Evolutionary conservation across 768 basidiomycete species (phyloP), one percentile per base, ranked within the genome.

Genomic region (Macrolepiota albuminosa): DNA sequence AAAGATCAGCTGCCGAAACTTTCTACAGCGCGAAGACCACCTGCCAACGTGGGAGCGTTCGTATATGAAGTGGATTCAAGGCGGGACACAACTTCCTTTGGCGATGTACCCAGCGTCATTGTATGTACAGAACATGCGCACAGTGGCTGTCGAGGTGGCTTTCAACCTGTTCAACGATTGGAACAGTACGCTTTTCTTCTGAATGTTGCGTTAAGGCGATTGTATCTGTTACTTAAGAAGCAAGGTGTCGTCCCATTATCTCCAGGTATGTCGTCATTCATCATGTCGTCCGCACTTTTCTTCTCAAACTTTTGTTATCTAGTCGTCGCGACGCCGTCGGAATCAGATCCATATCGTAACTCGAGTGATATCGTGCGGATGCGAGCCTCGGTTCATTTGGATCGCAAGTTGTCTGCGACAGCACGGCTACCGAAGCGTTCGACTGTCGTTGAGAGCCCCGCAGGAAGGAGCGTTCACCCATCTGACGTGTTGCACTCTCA

Each of bases 161-260:
- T 98, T 74, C 90, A 92, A 69, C 81, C 91, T 18, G 97, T 97
- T 16, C 93, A 95, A 61, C 81, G 96, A 58, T 75, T 99, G 63
- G 97, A 99, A 77, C 97, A 99, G 70, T 99, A 97, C 72, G 93
- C 97, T 2, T 99, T 95, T 79, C 75, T 99, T 58, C 78, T 99
- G 55, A 98, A 98, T 69, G 97, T 98, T 26, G 97, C 96, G 21
- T 78, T 99, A 57, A 81, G 95, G 64, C 83, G 96, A 68, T 78
- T 99, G 56, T 98, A 95, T 73, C 82, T 92, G 34, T 81, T 91
- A 40, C 75, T 93, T 68, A 91, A 90, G 78, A 90, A 91, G 74
- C 86, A 91, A 67, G 95, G 95, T 11, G 91, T 94, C 40, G 90
- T 96, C 26, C 87, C 92, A n/a, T 74, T 89, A 55, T 85, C 89